Evolutionary conservation across 768 basidiomycete genomes (phyloP), one percentile per base, ranked within the genome.

Genomic region (Leccinum variicolor): DNA sequence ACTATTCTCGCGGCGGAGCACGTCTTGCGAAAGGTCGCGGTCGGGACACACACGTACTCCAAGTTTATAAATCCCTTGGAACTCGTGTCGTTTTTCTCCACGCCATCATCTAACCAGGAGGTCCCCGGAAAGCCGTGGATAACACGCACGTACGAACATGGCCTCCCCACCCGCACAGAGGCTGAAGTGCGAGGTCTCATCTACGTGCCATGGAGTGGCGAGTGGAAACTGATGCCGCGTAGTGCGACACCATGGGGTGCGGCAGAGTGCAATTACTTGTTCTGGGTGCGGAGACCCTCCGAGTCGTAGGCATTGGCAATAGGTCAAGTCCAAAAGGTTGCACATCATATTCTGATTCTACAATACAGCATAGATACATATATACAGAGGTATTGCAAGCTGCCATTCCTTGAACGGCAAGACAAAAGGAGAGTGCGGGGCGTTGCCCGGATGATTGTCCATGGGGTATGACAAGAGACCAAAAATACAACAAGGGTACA

Each of bases 21-120:
- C 47, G 69, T 94, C 57, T 77, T 95, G 15, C 79, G 87, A 3
- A 81, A 90, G 66, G 97, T 98, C 53, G 76, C 88, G 0, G 81
- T 79, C 3, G 94, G 95, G 9, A 98, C 97, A 10, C 97, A 99
- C 73, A 93, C 92, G 0, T 89, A 91, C 69, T 80, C 84, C 45
- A 98, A 99, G 72, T 99, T 82, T 71, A 76, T 99, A 68, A 90
- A 90, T 60, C 92, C 96, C 4, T 78, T 79, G 1, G 97, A 99
- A 68, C 82, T 99, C 11, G 76, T 89, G 39, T 79, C 79, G 13
- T 98, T 92, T 77, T 96, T 99, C 74, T 79, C 83, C 50, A 74
- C 77, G 5, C 63, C 63, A 9, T 58, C 64, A 3, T 28, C 54
- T 13, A 39, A 45, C 46, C 41, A 57, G 2, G 57, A 52, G 26